A percentile compares a stretch with the other conserved stretches of the same genome.
Conservation (phyloP, 2,329 filamentous ascomycete genomes). For the Monilinia fructigena region DNA sequence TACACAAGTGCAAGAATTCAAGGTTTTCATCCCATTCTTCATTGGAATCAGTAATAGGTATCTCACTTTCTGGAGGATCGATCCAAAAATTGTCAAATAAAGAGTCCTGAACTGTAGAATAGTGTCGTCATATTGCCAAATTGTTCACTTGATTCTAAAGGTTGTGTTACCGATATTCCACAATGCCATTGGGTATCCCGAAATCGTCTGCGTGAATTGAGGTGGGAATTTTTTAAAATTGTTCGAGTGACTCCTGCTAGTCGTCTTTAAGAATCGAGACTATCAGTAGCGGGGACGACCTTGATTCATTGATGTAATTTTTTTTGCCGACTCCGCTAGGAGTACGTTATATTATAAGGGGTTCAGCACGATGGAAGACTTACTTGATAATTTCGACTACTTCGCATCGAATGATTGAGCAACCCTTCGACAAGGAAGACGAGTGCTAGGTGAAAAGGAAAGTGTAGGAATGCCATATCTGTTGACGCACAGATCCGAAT, state of each 20-base stretch:
- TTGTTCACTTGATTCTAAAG: slow-evolving; percentile 9
- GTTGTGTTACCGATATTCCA: slow-evolving; percentile 1
- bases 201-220: slow-evolving; percentile 19
- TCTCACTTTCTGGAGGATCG: slow-evolving; percentile 6
- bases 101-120: slow-evolving; percentile 28
- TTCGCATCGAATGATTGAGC: slow-evolving; percentile 33
- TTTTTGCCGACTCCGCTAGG: neutral
- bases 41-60: slow-evolving; percentile 23
- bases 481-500: slow-evolving; percentile 30
- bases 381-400: slow-evolving; percentile 28
- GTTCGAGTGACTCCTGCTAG: slow-evolving; percentile 21
- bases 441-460: slow-evolving; percentile 55
- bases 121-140: slow-evolving; percentile 3
- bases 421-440: slow-evolving; percentile 55
- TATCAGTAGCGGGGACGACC: slow-evolving; percentile 2
- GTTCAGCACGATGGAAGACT: neutral
- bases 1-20: slow-evolving; percentile 28
- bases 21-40: slow-evolving; percentile 29
- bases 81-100: slow-evolving; percentile 30
- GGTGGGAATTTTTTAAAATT: slow-evolving; percentile 25
- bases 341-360: neutral
- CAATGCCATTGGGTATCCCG: neutral
- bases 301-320: slow-evolving; percentile 15
- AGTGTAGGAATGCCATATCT: slow-evolving; percentile 49
- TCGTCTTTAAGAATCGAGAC: neutral